Percentiles rank a stretch among this genome's conserved stretches.
Conservation (phyloP, 1,284 basidiomycete genomes). For the Cryptococcus sp. region DNA sequence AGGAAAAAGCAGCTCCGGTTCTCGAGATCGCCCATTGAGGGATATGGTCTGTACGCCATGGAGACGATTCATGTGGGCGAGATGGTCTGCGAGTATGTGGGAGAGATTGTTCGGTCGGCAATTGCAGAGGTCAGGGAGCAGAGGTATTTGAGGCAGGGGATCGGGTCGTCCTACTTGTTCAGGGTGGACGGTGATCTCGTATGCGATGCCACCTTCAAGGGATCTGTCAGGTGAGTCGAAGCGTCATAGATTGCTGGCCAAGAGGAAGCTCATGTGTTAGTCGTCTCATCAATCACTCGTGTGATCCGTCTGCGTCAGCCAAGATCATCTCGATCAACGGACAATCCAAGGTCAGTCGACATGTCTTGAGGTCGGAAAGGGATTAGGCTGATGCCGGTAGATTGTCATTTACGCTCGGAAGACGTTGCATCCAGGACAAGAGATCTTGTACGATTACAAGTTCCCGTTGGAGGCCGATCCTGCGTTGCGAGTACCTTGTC, state of each 20-base stretch:
- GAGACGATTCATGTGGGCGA: conserved; percentile 89
- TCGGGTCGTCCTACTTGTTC: conserved; percentile 91
- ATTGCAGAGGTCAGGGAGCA: conserved; percentile 97
- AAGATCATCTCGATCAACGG: conserved; percentile 98
- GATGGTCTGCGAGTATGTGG: conserved; percentile 99
- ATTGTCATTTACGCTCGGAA: conserved; percentile 98
- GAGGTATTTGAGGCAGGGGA: conserved; percentile 90
- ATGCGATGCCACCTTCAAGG: conserved; percentile 98
- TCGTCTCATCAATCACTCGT: conserved; percentile 91
- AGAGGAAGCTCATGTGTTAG: conserved; percentile 47
- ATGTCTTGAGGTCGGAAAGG: neutral
- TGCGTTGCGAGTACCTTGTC: conserved; percentile 61
- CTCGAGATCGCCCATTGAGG: conserved; percentile 92
- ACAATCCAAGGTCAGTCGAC: conserved; percentile 59
- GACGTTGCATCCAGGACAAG: conserved; percentile 86
- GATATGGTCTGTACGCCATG: conserved; percentile 95
- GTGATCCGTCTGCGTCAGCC: conserved; percentile 94
- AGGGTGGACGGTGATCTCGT: conserved; percentile 86
- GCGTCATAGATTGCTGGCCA: too few relatives aligned
- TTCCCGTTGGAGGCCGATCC: conserved; percentile 43
- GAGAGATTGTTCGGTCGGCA: conserved; percentile 89
- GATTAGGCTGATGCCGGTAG: conserved; percentile 48
- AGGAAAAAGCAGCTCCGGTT: conserved; percentile 98
- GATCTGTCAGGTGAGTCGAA: conserved; percentile 78
- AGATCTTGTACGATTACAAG: conserved; percentile 48